These are phyloP conservation scores for Entophlyctis luteolus DNA, from an alignment of 192 early-diverging fungal genomes.

Conservation along the genomic window DNA sequence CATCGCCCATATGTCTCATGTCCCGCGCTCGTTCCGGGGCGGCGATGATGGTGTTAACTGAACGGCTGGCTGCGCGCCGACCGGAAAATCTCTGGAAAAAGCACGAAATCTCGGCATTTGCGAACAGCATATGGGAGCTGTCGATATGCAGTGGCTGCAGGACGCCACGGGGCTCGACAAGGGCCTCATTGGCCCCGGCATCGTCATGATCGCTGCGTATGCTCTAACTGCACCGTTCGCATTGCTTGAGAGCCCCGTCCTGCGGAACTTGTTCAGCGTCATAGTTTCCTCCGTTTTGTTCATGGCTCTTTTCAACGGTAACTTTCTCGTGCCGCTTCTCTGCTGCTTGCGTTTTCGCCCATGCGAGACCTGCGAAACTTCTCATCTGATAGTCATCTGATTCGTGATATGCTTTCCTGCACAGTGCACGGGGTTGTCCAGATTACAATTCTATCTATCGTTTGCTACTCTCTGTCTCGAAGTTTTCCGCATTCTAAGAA, in stretches of 20 bases:
- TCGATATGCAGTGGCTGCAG: too few species aligned
- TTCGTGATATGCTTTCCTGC: background rate
- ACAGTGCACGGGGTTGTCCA: constrained; percentile 16
- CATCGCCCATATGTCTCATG: too few species aligned
- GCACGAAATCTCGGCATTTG: too few species aligned
- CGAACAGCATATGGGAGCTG: too few species aligned
- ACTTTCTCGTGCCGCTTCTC: background rate
- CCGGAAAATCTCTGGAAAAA: too few species aligned
- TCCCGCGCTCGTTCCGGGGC: too few species aligned
- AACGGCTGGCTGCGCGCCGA: too few species aligned
- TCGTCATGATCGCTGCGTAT: constrained; percentile 5
- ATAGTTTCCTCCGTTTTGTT: background rate
- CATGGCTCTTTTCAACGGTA: constrained; percentile 17
- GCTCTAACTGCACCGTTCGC: constrained; percentile 14
- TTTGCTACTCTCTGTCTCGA: background rate
- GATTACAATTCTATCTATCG: background rate
- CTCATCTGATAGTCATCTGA: background rate
- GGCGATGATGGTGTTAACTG: too few species aligned
- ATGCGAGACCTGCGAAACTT: too few species aligned
- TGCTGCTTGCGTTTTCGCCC: too few species aligned
- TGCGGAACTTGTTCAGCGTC: background rate
- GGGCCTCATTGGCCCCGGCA: constrained; percentile 11
- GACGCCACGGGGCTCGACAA: background rate
- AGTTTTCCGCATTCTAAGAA: background rate
- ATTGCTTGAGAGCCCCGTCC: background rate